Evolutionary conservation across 306 rosid species (phyloP).

Genomic region (Psophocarpus tetragonolobus): DNA sequence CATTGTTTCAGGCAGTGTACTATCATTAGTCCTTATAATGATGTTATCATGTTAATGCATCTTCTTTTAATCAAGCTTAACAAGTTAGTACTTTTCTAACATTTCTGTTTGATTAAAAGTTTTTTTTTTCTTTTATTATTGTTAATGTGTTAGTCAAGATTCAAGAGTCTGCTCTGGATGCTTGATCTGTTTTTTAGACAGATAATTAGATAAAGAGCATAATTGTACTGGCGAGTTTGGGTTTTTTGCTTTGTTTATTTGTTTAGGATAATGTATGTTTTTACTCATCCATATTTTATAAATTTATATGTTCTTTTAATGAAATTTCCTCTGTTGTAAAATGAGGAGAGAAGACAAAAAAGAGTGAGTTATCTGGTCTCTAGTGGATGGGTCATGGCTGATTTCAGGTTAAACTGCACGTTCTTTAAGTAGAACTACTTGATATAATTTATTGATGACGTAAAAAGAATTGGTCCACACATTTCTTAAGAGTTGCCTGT

Average conservation of each 20-base stretch:
- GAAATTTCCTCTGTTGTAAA: background rate
- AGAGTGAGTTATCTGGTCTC: background rate
- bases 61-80: constrained; percentile 21
- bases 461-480: background rate
- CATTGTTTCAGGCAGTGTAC: constrained; percentile 2
- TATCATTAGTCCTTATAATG: background rate
- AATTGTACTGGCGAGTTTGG: background rate
- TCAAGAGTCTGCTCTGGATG: constrained; percentile 1
- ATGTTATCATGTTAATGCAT: background rate
- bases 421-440: background rate
- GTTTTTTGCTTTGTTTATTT: background rate
- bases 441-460: constrained; percentile 2
- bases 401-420: background rate
- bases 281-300: background rate
- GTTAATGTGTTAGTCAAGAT: constrained; percentile 4
- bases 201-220: background rate
- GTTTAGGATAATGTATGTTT: background rate
- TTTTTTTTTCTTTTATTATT: constrained; percentile 1
- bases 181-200: background rate
- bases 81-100: background rate
- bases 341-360: background rate
- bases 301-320: background rate
- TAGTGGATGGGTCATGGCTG: background rate
- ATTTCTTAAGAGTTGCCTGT: background rate
- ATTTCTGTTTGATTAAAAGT: constrained; percentile 4